These are phyloP conservation scores for Vitis labrusca DNA, from an alignment of 164 flowering plant species.

Conservation along the genomic window DNA sequence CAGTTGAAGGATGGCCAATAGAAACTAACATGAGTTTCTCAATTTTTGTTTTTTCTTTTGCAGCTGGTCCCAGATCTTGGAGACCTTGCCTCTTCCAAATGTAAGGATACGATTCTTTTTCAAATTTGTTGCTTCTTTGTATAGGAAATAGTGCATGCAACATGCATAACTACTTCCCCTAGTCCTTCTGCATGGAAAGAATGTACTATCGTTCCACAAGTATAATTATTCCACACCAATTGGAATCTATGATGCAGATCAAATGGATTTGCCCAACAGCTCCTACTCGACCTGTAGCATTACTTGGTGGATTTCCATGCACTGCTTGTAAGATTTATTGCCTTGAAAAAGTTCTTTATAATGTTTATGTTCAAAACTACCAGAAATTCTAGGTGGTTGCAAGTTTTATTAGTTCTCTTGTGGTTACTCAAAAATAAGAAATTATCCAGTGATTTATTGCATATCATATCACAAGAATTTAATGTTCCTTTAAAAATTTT, in stretches of 20 bases:
- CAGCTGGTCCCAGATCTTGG: conserved; percentile 84
- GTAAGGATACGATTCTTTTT: conserved; percentile 39
- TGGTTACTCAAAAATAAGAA: not conserved
- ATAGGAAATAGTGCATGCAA: not conserved
- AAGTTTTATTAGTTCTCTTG: not conserved
- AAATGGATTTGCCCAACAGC: conserved; percentile 89
- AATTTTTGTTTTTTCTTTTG: conserved; percentile 22
- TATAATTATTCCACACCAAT: not conserved
- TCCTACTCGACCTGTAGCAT: conserved; percentile 69
- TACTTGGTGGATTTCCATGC: conserved; percentile 71
- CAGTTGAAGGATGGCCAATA: conserved; percentile 1
- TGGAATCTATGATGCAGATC: conserved; percentile 37
- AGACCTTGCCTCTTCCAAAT: conserved; percentile 69
- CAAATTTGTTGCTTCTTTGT: not conserved
- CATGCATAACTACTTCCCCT: not conserved
- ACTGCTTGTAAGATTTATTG: conserved; percentile 55
- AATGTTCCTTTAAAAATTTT: not conserved
- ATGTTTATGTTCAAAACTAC: no score
- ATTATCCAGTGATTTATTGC: not conserved
- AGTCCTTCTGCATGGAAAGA: not conserved
- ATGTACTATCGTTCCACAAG: not conserved
- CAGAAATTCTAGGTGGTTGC: no score
- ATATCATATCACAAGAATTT: no score
- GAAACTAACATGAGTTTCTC: not conserved
- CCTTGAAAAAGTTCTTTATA: no score